Conservation (phyloP, 257 asterid genomes). For the Rauvolfia tetraphylla region DNA sequence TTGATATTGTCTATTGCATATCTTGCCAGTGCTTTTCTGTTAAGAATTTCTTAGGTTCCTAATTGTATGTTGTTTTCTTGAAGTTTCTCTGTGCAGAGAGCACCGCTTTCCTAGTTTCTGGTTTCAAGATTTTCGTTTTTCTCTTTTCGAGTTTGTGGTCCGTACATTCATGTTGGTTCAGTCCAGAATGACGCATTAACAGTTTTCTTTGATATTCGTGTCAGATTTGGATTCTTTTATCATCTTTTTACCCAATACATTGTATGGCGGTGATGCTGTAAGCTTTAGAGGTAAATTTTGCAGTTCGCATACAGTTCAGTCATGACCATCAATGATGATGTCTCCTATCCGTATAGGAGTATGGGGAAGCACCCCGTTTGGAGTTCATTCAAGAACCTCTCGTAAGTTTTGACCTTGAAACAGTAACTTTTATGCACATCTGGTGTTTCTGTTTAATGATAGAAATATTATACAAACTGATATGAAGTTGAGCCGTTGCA, state of each 20-base stretch:
- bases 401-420: slow-evolving; percentile 20
- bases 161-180: slow-evolving; percentile 2
- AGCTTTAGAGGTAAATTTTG: not conserved
- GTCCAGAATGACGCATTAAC: not conserved
- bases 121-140: slow-evolving; percentile 11
- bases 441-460: not conserved
- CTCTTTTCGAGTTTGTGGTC: not conserved
- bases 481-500: not conserved
- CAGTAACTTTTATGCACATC: not conserved
- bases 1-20: not conserved
- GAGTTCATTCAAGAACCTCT: slow-evolving; percentile 34
- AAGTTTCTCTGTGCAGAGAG: not conserved
- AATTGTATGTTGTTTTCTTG: not conserved
- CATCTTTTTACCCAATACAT: not conserved
- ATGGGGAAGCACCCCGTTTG: slow-evolving; percentile 31
- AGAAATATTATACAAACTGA: not conserved
- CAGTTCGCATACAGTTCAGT: not conserved
- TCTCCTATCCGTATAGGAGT: slow-evolving; percentile 16
- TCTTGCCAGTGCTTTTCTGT: slow-evolving; percentile 8
- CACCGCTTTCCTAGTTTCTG: not conserved
- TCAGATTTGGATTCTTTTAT: not conserved
- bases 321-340: slow-evolving; percentile 11
- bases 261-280: not conserved
- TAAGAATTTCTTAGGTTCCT: not conserved
- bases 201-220: not conserved